Evolutionary conservation across 148 eudicot genomes (phyloP).

Genomic region (Rheum nobile): DNA sequence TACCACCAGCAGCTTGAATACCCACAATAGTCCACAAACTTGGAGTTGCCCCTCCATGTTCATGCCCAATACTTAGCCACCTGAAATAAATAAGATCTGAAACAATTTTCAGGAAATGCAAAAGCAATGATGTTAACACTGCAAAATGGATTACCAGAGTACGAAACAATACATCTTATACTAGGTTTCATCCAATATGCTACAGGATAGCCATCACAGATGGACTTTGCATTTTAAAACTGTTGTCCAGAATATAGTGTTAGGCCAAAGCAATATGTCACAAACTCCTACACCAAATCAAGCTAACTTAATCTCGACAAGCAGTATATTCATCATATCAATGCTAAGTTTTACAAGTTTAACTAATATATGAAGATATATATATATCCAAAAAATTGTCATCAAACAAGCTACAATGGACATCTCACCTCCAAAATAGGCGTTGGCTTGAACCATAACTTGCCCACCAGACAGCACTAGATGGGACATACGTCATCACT

Average conservation of each 20-base stretch:
- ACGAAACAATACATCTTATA: not conserved
- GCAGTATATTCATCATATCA: not conserved
- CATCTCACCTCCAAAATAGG: slow-evolving; percentile 69
- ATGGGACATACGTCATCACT: slow-evolving; percentile 80
- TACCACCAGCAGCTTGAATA: slow-evolving; percentile 94
- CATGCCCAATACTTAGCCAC: slow-evolving; percentile 25
- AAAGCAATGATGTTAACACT: not conserved
- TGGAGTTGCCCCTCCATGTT: slow-evolving; percentile 34
- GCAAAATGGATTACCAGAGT: not conserved
- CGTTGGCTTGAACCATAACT: slow-evolving; percentile 99
- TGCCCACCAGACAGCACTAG: slow-evolving; percentile 99
- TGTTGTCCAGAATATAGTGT: not conserved
- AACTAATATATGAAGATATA: not conserved
- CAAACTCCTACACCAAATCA: not conserved
- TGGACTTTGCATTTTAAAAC: not conserved
- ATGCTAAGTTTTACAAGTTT: not conserved
- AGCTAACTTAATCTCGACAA: not conserved
- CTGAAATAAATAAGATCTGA: not conserved
- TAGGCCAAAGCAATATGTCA: not conserved
- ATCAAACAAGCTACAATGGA: slow-evolving; percentile 2
- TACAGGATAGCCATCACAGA: not conserved
- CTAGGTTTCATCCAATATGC: not conserved
- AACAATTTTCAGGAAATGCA: not conserved
- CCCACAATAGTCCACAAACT: slow-evolving; percentile 39
- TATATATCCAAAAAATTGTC: not conserved